A percentile compares a stretch with the other conserved stretches of the same genome.
phyloP scores from a whole-genome alignment of 2,329 filamentous ascomycete genomes.

The Aspergillus aculeatus region DNA sequence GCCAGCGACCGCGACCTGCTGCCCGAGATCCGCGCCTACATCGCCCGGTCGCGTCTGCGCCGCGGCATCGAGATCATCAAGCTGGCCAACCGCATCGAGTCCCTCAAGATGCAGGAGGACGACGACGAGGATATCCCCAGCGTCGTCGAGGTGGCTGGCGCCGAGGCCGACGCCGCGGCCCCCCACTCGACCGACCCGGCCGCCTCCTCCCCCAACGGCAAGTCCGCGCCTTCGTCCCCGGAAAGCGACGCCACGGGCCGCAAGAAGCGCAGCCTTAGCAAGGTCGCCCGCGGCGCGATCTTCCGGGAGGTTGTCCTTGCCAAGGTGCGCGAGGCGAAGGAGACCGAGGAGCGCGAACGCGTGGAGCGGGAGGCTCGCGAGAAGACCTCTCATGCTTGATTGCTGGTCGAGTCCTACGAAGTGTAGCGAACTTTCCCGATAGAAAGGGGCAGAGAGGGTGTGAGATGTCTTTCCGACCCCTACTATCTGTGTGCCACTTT shows the following conservation, averaged over 20 bases:
- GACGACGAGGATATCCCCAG: slow-evolving; percentile 69
- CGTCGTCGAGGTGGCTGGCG: slow-evolving; percentile 57
- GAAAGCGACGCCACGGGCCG: slow-evolving; percentile 28
- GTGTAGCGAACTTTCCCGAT: no score
- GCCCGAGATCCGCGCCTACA: slow-evolving; percentile 93
- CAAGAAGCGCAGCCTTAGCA: slow-evolving; percentile 56
- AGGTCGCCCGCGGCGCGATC: slow-evolving; percentile 67
- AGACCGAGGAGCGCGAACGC: slow-evolving; percentile 73
- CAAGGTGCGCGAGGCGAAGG: slow-evolving; percentile 90
- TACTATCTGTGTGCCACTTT: no score
- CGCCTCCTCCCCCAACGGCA: slow-evolving; percentile 19
- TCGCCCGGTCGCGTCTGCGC: slow-evolving; percentile 84
- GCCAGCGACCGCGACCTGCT: slow-evolving; percentile 95
- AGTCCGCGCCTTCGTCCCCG: slow-evolving; percentile 11
- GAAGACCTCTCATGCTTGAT: slow-evolving; percentile 30
- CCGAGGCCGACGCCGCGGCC: slow-evolving; percentile 14
- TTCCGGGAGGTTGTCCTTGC: slow-evolving; percentile 93
- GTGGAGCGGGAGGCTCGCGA: slow-evolving; percentile 58
- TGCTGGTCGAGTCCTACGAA: no score
- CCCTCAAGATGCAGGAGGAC: slow-evolving; percentile 90
- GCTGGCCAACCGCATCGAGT: slow-evolving; percentile 90
- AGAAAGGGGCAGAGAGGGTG: no score
- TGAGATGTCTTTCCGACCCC: no score
- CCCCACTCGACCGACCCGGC: slow-evolving; percentile 25
- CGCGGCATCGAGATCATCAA: slow-evolving; percentile 96